phyloP scores from a whole-genome alignment of 192 early-diverging fungal genomes.

The Backusella sp. region DNA sequence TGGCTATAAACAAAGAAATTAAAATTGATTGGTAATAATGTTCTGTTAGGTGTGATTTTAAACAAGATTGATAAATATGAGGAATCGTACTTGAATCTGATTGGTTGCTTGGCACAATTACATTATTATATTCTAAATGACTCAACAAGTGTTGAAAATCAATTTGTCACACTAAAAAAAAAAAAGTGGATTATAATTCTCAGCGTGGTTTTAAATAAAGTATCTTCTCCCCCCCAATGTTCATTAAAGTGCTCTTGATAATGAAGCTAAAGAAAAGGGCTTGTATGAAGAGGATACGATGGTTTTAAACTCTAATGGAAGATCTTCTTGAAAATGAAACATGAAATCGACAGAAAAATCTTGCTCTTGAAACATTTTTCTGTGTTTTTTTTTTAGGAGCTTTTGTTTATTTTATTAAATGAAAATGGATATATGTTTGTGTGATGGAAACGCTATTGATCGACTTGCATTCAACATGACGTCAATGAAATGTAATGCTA shows the following conservation, averaged over 20 bases:
- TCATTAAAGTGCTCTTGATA: background rate
- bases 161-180: background rate
- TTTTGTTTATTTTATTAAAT: background rate
- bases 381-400: background rate
- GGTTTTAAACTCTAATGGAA: background rate
- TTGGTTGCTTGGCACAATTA: background rate
- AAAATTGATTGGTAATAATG: background rate
- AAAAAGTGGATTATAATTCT: background rate
- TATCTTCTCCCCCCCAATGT: background rate
- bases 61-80: slow-evolving; percentile 11
- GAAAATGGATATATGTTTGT: background rate
- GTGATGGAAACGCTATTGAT: background rate
- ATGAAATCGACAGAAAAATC: background rate
- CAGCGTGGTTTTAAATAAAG: background rate
- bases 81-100: slow-evolving; percentile 1
- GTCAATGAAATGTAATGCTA: background rate
- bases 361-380: background rate
- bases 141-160: slow-evolving; percentile 9
- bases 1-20: background rate
- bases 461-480: background rate
- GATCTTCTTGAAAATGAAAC: slow-evolving; percentile 1
- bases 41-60: background rate
- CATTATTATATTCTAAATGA: background rate
- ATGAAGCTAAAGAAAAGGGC: background rate
- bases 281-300: background rate